phyloP scores from a whole-genome alignment of 163 green algal genomes.

The Scenedesmus sp. region DNA sequence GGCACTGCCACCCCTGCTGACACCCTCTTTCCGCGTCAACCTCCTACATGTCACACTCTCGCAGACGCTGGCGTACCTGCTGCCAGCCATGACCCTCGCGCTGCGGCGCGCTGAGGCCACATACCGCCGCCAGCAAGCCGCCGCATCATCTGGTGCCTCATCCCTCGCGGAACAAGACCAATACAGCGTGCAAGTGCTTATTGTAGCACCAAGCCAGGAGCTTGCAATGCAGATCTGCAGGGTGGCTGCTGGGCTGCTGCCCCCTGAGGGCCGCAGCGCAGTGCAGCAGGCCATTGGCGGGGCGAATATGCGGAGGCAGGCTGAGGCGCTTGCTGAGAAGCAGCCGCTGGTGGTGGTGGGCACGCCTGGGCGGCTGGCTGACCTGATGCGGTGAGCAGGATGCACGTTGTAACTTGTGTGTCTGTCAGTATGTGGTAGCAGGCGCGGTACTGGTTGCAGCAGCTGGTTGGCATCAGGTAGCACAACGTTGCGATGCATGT shows the following conservation, averaged over 20 bases:
- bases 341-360: slow-evolving; percentile 95
- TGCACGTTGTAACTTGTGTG: slow-evolving; percentile 75
- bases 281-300: slow-evolving; percentile 98
- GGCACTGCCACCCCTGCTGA: not conserved
- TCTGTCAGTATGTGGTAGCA: slow-evolving; percentile 72
- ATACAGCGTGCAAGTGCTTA: slow-evolving; percentile 70
- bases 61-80: slow-evolving; percentile 91
- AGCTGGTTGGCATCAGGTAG: not conserved
- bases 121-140: not conserved
- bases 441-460: too few relatives aligned
- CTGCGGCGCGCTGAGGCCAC: slow-evolving; percentile 56
- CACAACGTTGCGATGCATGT: too few relatives aligned
- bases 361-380: slow-evolving; percentile 88
- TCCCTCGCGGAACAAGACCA: not conserved
- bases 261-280: slow-evolving; percentile 63
- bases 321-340: slow-evolving; percentile 76
- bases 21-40: not conserved
- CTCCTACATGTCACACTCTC: not conserved
- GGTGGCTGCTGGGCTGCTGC: slow-evolving; percentile 85
- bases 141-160: not conserved
- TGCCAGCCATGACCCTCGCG: slow-evolving; percentile 80
- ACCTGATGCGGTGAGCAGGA: slow-evolving; percentile 42
- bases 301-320: slow-evolving; percentile 84
- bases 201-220: slow-evolving; percentile 94
- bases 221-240: slow-evolving; percentile 97